A percentile compares a stretch with the other conserved stretches of the same genome.
These are phyloP conservation scores for Byssothecium circinans DNA, from an alignment of 2,329 filamentous ascomycete species.

Conservation along the genomic window DNA sequence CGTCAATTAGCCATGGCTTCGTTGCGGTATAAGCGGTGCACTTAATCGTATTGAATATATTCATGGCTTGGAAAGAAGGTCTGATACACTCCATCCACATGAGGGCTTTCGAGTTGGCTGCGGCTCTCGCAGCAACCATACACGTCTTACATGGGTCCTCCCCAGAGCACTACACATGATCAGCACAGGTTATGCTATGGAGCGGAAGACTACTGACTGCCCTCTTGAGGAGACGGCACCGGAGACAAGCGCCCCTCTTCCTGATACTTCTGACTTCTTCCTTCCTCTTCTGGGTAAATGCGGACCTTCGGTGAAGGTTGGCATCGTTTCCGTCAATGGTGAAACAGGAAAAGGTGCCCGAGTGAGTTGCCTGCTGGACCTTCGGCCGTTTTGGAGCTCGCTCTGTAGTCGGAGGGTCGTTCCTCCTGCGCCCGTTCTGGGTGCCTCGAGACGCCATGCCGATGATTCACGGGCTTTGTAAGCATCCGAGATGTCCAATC, in stretches of 20 bases:
- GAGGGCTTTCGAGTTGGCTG: slow-evolving; percentile 14
- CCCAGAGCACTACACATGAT: slow-evolving; percentile 15
- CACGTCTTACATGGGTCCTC: slow-evolving; percentile 22
- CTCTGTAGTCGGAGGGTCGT: neutral
- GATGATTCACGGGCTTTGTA: no score
- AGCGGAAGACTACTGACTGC: slow-evolving; percentile 11
- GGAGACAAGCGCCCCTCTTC: slow-evolving; percentile 16
- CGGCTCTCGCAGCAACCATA: slow-evolving; percentile 11
- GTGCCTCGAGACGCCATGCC: neutral
- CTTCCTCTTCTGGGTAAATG: slow-evolving; percentile 14
- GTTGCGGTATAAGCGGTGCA: neutral
- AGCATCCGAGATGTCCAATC: no score
- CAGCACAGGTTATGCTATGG: neutral
- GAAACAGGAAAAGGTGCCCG: slow-evolving; percentile 16
- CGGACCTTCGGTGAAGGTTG: slow-evolving; percentile 13
- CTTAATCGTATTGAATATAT: slow-evolving; percentile 17
- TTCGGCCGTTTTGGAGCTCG: slow-evolving; percentile 2
- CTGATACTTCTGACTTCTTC: slow-evolving; percentile 17
- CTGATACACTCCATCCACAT: slow-evolving; percentile 25
- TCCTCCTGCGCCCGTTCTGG: neutral
- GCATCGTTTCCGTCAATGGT: slow-evolving; percentile 14
- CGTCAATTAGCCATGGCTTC: neutral
- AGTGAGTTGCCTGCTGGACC: neutral
- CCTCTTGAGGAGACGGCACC: slow-evolving; percentile 18
- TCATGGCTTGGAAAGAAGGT: slow-evolving; percentile 17